Evolutionary conservation across 2,329 filamentous ascomycete species (phyloP).

Genomic region (Penicillium sp.): DNA sequence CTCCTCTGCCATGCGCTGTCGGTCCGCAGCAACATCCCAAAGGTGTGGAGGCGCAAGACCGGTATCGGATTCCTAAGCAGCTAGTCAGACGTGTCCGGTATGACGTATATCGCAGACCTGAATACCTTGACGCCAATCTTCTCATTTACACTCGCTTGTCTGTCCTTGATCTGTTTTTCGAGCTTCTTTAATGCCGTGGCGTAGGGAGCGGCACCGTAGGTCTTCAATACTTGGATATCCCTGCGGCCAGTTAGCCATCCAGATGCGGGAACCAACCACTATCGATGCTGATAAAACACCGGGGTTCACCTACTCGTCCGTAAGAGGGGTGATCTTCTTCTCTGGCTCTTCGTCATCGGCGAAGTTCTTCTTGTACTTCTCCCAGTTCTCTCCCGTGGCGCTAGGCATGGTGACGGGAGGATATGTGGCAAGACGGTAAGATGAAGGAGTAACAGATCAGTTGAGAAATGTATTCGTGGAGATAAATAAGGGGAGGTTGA

Average conservation of each 20-base stretch:
- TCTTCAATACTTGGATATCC: conserved; percentile 98
- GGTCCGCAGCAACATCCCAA: conserved; percentile 95
- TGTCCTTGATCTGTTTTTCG: conserved; percentile 98
- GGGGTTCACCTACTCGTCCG: conserved; percentile 93
- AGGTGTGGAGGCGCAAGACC: conserved; percentile 95
- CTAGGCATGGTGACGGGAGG: conserved; percentile 64
- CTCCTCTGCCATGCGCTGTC: conserved; percentile 97
- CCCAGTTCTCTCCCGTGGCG: conserved; percentile 88
- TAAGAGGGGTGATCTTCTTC: conserved; percentile 97
- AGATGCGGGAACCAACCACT: no score
- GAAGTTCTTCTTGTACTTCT: conserved; percentile 97
- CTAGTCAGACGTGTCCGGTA: no score
- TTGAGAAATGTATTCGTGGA: no score
- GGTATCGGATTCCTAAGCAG: conserved; percentile 99
- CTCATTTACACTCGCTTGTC: conserved; percentile 94
- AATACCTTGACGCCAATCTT: conserved; percentile 74
- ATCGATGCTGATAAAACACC: no score
- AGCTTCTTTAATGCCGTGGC: conserved; percentile 89
- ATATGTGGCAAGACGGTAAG: no score
- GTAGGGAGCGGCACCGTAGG: conserved; percentile 94
- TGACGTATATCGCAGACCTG: conserved; percentile 25
- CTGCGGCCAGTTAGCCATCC: no score
- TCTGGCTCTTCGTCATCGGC: conserved; percentile 94
- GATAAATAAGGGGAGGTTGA: no score
- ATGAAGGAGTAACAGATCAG: no score